phyloP scores from a whole-genome alignment of 768 basidiomycete genomes.

The Collybia nuda region DNA sequence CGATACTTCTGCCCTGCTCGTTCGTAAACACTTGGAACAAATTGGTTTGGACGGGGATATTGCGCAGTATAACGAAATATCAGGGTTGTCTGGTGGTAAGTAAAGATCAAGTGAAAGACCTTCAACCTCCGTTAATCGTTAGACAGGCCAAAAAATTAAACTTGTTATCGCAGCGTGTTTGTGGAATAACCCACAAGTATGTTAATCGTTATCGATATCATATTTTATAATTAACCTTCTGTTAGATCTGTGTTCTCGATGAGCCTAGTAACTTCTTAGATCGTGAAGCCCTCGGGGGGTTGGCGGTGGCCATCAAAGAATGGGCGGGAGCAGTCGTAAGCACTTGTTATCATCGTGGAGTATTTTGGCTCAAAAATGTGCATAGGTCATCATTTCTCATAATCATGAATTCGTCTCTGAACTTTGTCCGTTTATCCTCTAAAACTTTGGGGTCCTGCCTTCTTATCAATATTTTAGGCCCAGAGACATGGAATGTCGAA shows the following conservation, averaged over 20 bases:
- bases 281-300: conserved; percentile 90
- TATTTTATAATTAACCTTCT: conserved; percentile 1
- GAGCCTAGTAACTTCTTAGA: conserved; percentile 98
- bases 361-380: background rate
- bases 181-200: conserved; percentile 93
- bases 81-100: conserved; percentile 87
- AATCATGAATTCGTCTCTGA: conserved; percentile 87
- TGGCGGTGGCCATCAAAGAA: conserved; percentile 92
- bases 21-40: conserved; percentile 91
- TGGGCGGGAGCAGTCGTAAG: conserved; percentile 91
- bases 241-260: conserved; percentile 73
- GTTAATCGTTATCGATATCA: conserved; percentile 10
- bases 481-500: conserved; percentile 95
- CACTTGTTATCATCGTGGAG: background rate
- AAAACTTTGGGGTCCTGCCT: background rate
- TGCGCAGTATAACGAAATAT: conserved; percentile 97
- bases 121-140: conserved; percentile 8
- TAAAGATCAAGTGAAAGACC: background rate
- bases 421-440: conserved; percentile 55
- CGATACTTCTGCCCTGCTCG: conserved; percentile 77
- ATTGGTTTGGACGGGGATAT: conserved; percentile 97
- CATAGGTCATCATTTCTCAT: conserved; percentile 92
- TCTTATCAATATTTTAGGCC: conserved; percentile 45
- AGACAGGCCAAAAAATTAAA: conserved; percentile 91
- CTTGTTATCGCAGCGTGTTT: conserved; percentile 91